A percentile compares a stretch with the other conserved stretches of the same genome.
These are phyloP conservation scores for Lasiodiplodia citricola DNA, from an alignment of 2,329 filamentous ascomycete genomes.

Conservation along the genomic window DNA sequence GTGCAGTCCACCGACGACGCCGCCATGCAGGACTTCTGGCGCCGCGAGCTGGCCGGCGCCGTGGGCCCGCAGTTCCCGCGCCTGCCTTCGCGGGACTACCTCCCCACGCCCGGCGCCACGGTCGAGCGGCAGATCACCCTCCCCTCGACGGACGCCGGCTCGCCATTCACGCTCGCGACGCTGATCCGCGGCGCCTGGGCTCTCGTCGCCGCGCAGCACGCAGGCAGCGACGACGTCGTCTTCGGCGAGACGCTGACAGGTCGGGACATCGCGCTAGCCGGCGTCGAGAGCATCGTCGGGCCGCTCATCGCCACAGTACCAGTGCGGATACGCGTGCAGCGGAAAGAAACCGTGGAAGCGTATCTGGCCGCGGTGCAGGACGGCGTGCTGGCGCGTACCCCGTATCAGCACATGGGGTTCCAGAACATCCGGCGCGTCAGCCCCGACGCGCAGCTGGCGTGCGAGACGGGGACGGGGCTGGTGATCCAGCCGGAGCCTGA, in stretches of 20 bases:
- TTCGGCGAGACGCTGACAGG: slow-evolving; percentile 67
- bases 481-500: slow-evolving; percentile 48
- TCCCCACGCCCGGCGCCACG: slow-evolving; percentile 55
- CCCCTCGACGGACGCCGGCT: background rate
- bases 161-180: slow-evolving; percentile 54
- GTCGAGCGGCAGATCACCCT: slow-evolving; percentile 29
- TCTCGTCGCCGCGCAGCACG: slow-evolving; percentile 56
- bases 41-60: slow-evolving; percentile 42
- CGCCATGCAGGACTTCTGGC: slow-evolving; percentile 55
- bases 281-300: slow-evolving; percentile 61
- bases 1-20: slow-evolving; percentile 48
- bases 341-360: slow-evolving; percentile 48
- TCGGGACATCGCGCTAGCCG: slow-evolving; percentile 52
- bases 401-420: slow-evolving; percentile 68
- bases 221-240: slow-evolving; percentile 56
- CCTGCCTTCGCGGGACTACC: slow-evolving; percentile 53
- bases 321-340: slow-evolving; percentile 50
- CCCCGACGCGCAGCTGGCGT: slow-evolving; percentile 57
- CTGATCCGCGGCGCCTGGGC: slow-evolving; percentile 57
- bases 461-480: slow-evolving; percentile 49
- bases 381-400: slow-evolving; percentile 62
- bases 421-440: slow-evolving; percentile 60
- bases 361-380: slow-evolving; percentile 64
- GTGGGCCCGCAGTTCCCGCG: slow-evolving; percentile 53
- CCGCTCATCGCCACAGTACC: slow-evolving; percentile 68